Percentiles rank a stretch among this genome's conserved stretches.
Evolutionary conservation across 768 basidiomycete genomes (phyloP).

Genomic region (Tricholomella constricta): DNA sequence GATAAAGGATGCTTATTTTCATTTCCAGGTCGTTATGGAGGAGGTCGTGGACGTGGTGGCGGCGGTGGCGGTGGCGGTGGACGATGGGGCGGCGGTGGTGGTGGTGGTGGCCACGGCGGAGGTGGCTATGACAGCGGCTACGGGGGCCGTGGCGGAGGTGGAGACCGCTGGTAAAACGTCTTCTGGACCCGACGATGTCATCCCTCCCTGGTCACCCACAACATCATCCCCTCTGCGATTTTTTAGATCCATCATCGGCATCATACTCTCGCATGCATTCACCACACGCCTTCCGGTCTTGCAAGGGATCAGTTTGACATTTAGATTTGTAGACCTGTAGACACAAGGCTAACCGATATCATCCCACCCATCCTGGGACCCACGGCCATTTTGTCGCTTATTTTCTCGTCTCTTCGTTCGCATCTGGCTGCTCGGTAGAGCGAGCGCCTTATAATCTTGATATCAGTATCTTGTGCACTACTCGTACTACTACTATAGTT

Average conservation of each 20-base stretch:
- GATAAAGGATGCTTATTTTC: slow-evolving; percentile 8
- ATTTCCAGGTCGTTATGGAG: slow-evolving; percentile 60
- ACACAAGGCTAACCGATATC: slow-evolving; percentile 18
- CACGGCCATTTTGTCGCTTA: slow-evolving; percentile 2
- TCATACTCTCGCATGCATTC: not conserved
- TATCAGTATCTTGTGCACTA: slow-evolving; percentile 16
- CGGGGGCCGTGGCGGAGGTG: slow-evolving; percentile 44
- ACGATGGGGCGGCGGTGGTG: slow-evolving; percentile 47
- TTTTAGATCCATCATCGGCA: slow-evolving; percentile 2
- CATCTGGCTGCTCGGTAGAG: slow-evolving; percentile 2
- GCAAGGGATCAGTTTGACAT: slow-evolving; percentile 16
- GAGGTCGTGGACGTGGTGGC: slow-evolving; percentile 45
- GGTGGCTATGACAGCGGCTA: slow-evolving; percentile 45
- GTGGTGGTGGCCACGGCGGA: slow-evolving; percentile 40
- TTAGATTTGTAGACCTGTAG: slow-evolving; percentile 26
- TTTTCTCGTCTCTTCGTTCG: slow-evolving; percentile 4
- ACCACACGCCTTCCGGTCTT: slow-evolving; percentile 3
- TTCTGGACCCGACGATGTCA: not conserved
- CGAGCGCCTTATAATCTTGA: slow-evolving; percentile 12
- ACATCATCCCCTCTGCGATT: not conserved
- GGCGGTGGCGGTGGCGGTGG: slow-evolving; percentile 45
- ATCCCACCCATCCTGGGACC: slow-evolving; percentile 9
- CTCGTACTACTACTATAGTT: slow-evolving; percentile 8
- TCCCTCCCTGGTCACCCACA: not conserved
- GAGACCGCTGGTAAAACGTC: slow-evolving; percentile 29